Conservation (phyloP, 495 filamentous ascomycete genomes). For the Tuber melanosporum region DNA sequence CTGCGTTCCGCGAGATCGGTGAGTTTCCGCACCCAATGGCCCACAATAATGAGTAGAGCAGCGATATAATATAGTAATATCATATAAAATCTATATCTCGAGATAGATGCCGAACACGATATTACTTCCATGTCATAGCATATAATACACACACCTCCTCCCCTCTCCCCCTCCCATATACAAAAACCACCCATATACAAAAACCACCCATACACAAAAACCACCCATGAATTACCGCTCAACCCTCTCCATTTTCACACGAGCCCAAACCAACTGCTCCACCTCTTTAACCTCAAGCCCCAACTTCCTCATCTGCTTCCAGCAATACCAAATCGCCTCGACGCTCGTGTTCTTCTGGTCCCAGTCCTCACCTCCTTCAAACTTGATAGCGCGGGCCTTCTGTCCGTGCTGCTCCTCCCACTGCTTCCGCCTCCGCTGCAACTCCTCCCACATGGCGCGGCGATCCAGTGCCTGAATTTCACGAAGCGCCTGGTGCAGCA, state of each 20-base stretch:
- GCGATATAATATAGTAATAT: neutral
- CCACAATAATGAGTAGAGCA: neutral
- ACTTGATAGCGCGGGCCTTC: neutral
- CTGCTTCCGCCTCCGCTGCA: neutral
- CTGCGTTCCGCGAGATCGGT: no score
- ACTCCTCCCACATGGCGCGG: neutral
- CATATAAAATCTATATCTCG: neutral
- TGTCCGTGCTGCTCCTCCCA: neutral
- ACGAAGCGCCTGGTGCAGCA: slow-evolving; percentile 22
- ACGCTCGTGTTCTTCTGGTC: slow-evolving; percentile 8
- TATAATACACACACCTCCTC: neutral
- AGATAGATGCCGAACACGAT: neutral
- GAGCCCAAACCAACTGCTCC: slow-evolving; percentile 14
- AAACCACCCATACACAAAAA: neutral
- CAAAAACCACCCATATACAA: neutral
- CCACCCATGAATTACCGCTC: neutral
- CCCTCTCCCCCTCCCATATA: neutral
- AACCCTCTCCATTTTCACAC: neutral
- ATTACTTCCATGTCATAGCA: neutral
- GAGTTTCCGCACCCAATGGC: neutral
- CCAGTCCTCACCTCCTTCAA: neutral
- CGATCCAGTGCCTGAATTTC: slow-evolving; percentile 9
- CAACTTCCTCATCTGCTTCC: slow-evolving; percentile 17
- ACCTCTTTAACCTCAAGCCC: slow-evolving; percentile 23
- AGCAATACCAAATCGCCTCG: slow-evolving; percentile 25